Evolutionary conservation across 164 flowering plant species (phyloP).

Genomic region (Stephania japonica): DNA sequence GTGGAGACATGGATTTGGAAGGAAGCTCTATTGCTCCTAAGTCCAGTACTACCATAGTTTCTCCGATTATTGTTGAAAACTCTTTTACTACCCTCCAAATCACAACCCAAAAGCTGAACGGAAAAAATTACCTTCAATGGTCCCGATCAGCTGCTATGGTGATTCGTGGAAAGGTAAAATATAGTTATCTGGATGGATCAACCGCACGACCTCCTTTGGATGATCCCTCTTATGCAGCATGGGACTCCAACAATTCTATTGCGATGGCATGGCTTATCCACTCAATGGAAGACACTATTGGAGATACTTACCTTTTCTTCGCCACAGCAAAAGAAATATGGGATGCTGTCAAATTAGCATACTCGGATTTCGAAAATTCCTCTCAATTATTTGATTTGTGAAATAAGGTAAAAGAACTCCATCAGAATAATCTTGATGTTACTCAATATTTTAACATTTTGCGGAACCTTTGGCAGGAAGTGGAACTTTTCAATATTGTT

Average conservation of each 20-base stretch:
- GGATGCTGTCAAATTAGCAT: neutral
- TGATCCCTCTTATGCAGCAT: neutral
- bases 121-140: neutral
- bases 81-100: no score
- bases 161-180: neutral
- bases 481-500: constrained; percentile 1
- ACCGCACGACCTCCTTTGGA: neutral
- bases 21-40: no score
- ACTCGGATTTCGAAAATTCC: neutral
- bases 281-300: constrained; percentile 11
- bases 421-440: neutral
- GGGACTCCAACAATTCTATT: constrained; percentile 5
- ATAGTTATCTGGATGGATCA: neutral
- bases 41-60: no score
- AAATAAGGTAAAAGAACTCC: neutral
- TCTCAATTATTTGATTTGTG: neutral
- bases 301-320: constrained; percentile 1
- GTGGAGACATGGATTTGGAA: no score
- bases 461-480: neutral
- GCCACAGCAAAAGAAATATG: constrained; percentile 8
- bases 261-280: constrained; percentile 11
- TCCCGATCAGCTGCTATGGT: neutral
- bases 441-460: neutral
- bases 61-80: no score
- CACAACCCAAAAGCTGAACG: neutral